Conservation (phyloP, 805 yeast species). For the Saccharomycopsis malanga region DNA sequence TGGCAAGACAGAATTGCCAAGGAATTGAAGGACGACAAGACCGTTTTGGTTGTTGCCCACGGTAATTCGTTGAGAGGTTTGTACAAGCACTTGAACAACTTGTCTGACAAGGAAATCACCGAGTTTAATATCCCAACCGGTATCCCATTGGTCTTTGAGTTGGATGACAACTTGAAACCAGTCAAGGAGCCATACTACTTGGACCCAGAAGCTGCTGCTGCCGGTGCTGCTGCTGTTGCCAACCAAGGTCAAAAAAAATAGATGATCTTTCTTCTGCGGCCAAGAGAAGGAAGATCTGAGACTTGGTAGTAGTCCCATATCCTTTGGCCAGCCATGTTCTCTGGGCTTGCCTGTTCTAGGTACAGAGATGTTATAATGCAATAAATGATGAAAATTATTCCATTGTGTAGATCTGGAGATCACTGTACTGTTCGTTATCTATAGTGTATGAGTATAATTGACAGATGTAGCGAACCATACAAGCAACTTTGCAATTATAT, state of each 20-base stretch:
- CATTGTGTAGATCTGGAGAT: too few species aligned
- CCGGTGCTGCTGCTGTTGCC: slow-evolving; percentile 99
- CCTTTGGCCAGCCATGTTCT: neutral
- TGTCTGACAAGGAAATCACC: slow-evolving; percentile 88
- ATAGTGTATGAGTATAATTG: too few species aligned
- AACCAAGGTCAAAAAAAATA: slow-evolving; percentile 81
- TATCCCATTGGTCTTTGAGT: slow-evolving; percentile 95
- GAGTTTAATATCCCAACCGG: slow-evolving; percentile 97
- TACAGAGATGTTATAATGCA: too few species aligned
- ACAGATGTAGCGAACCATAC: too few species aligned
- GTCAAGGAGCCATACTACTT: slow-evolving; percentile 90
- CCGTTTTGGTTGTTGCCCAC: slow-evolving; percentile 92
- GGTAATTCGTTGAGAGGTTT: slow-evolving; percentile 97
- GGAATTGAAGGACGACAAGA: slow-evolving; percentile 79
- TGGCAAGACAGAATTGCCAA: slow-evolving; percentile 89
- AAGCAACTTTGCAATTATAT: too few species aligned
- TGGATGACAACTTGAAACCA: slow-evolving; percentile 81
- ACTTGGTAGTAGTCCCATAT: neutral
- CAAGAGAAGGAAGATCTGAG: slow-evolving; percentile 6
- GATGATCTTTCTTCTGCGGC: neutral
- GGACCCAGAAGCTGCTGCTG: slow-evolving; percentile 99
- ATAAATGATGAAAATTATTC: too few species aligned
- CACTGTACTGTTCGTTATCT: too few species aligned
- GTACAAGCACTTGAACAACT: slow-evolving; percentile 90
- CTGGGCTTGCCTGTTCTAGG: too few species aligned